Percentiles rank a stretch among this genome's conserved stretches.
These are phyloP conservation scores for Erodium moschatum DNA, from an alignment of 441 rosid genomes.

Conservation along the genomic window DNA sequence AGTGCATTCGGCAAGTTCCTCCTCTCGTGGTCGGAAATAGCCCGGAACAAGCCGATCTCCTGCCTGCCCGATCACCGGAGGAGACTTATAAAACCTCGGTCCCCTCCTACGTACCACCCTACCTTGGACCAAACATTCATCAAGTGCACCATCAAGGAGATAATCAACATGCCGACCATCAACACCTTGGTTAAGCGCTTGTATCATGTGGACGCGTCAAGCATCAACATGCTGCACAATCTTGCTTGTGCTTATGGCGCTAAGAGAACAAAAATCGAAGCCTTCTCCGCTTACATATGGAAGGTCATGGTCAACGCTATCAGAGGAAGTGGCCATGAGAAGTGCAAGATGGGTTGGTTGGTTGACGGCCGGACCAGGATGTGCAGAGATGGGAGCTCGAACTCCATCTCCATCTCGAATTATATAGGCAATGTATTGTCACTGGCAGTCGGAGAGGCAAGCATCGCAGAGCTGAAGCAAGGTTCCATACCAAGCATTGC, in stretches of 20 bases:
- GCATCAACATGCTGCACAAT: conserved; percentile 43
- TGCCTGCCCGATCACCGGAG: conserved; percentile 59
- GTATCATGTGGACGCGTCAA: conserved; percentile 46
- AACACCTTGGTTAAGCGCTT: conserved; percentile 55
- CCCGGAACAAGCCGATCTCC: conserved; percentile 43
- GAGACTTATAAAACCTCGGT: conserved; percentile 39
- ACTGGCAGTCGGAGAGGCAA: conserved; percentile 53
- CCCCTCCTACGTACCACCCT: conserved; percentile 48
- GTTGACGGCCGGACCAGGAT: conserved; percentile 65
- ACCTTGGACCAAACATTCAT: conserved; percentile 41
- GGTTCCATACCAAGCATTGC: conserved; percentile 51
- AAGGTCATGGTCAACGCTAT: conserved; percentile 49
- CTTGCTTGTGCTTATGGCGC: conserved; percentile 40
- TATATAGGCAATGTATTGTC: conserved; percentile 73
- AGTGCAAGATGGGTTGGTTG: conserved; percentile 84
- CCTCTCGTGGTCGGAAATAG: conserved; percentile 54
- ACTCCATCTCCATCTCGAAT: conserved; percentile 31
- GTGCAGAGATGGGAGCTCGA: not conserved
- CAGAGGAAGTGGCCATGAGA: conserved; percentile 28
- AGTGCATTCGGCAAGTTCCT: conserved; percentile 57
- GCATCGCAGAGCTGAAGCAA: conserved; percentile 35
- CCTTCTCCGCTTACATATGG: conserved; percentile 80
- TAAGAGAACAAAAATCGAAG: conserved; percentile 65
- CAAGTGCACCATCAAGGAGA: conserved; percentile 59
- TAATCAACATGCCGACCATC: conserved; percentile 39